Conservation (phyloP, 1,284 basidiomycete species). For the Naganishia liquefaciens region DNA sequence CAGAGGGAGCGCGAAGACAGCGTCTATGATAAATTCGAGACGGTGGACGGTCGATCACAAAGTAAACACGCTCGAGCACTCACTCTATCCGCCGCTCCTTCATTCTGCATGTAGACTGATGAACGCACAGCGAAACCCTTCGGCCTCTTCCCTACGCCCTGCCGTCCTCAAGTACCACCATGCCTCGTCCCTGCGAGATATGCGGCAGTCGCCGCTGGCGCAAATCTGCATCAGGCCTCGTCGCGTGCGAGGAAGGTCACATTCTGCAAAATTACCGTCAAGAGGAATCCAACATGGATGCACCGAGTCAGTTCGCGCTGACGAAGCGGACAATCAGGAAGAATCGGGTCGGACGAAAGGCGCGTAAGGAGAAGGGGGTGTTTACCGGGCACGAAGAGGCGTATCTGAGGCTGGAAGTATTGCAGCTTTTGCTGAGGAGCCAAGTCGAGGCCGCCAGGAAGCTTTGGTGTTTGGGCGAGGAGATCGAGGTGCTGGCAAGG, state of each 20-base stretch:
- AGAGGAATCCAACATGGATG: constrained; percentile 46
- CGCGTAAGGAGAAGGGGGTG: constrained; percentile 20
- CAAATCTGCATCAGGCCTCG: constrained; percentile 46
- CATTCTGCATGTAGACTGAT: too few species aligned
- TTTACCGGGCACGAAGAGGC: constrained; percentile 59
- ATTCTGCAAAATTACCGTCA: constrained; percentile 50
- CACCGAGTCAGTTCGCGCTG: constrained; percentile 40
- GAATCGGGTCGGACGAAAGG: constrained; percentile 40
- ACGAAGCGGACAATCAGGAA: constrained; percentile 41
- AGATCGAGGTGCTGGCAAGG: constrained; percentile 78
- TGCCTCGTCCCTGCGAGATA: constrained; percentile 46
- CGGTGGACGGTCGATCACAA: constrained; percentile 9
- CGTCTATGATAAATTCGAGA: constrained; percentile 3
- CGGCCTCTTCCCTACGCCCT: too few species aligned
- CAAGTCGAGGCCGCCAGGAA: constrained; percentile 66
- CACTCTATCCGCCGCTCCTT: too few species aligned
- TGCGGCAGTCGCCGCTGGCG: constrained; percentile 52
- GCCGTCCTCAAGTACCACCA: constrained; percentile 26
- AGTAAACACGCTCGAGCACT: constrained; percentile 27
- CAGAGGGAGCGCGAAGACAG: not conserved
- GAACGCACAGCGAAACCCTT: too few species aligned
- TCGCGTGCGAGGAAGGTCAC: constrained; percentile 53
- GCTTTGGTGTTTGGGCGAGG: constrained; percentile 71
- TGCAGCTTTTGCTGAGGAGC: constrained; percentile 73
- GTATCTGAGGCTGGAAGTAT: constrained; percentile 75